phyloP scores from a whole-genome alignment of 2,329 filamentous ascomycete species.

The Pseudocercospora fuligena region DNA sequence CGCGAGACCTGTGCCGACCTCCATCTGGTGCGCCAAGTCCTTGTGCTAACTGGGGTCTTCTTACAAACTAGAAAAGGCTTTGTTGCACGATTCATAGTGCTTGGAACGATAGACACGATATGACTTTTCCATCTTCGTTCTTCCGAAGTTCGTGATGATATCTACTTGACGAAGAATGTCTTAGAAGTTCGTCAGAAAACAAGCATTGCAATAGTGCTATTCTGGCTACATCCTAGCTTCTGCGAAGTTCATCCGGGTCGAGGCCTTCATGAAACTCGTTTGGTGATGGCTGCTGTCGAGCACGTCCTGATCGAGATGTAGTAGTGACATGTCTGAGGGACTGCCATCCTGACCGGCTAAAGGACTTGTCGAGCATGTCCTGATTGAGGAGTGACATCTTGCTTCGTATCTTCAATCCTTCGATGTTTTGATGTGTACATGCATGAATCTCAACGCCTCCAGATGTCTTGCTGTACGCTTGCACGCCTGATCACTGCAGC shows the following conservation, averaged over 20 bases:
- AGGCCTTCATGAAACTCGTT: neutral
- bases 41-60: neutral
- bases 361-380: neutral
- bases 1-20: constrained; percentile 8
- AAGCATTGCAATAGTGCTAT: neutral
- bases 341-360: too few relatives aligned
- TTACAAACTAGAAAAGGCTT: neutral
- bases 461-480: neutral
- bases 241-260: neutral
- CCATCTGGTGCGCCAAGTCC: neutral
- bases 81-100: constrained; percentile 2
- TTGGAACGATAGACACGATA: neutral
- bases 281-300: neutral
- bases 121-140: neutral
- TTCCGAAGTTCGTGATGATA: neutral
- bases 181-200: neutral
- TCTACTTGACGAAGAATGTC: neutral
- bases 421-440: neutral
- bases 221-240: neutral
- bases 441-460: neutral
- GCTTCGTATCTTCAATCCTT: neutral
- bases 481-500: neutral
- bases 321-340: too few relatives aligned
- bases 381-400: neutral
- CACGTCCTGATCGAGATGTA: neutral